Percentiles rank a stretch among this genome's conserved stretches.
These are phyloP conservation scores for Penicillium paxilli DNA, from an alignment of 495 filamentous ascomycete species.

Conservation along the genomic window DNA sequence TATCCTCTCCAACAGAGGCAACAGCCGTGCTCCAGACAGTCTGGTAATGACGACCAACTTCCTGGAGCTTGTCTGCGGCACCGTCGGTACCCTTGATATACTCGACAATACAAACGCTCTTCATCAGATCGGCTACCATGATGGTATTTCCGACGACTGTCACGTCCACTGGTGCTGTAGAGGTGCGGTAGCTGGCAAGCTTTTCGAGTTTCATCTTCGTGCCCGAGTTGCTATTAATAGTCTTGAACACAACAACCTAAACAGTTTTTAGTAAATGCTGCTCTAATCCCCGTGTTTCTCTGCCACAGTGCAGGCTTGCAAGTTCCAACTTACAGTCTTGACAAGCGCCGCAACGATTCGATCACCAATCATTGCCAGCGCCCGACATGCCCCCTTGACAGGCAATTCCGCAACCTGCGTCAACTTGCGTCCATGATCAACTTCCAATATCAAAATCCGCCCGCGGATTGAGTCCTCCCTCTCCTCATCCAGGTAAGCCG, in stretches of 20 bases:
- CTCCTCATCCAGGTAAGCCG: conserved; percentile 69
- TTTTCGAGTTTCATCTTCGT: conserved; percentile 55
- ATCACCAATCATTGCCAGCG: conserved; percentile 69
- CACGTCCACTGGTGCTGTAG: conserved; percentile 86
- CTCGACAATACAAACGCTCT: conserved; percentile 77
- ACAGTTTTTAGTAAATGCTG: background rate
- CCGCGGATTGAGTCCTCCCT: conserved; percentile 57
- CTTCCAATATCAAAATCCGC: conserved; percentile 80
- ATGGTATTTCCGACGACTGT: conserved; percentile 67
- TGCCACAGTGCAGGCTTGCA: no score
- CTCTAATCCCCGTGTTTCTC: no score
- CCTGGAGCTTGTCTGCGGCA: conserved; percentile 54
- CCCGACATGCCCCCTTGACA: conserved; percentile 76
- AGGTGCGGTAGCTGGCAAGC: conserved; percentile 71
- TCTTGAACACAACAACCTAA: conserved; percentile 59
- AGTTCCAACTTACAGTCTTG: conserved; percentile 78
- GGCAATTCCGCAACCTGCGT: conserved; percentile 63
- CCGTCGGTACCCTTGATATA: conserved; percentile 52
- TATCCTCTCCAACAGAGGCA: conserved; percentile 66
- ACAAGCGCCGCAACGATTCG: conserved; percentile 82
- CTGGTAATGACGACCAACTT: conserved; percentile 79
- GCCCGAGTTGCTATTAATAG: conserved; percentile 47
- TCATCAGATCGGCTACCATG: conserved; percentile 91
- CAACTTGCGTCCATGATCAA: conserved; percentile 70
- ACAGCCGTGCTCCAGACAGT: conserved; percentile 81